Conservation (phyloP, 331 rosid species). For the Rhamnella rubrinervis region DNA sequence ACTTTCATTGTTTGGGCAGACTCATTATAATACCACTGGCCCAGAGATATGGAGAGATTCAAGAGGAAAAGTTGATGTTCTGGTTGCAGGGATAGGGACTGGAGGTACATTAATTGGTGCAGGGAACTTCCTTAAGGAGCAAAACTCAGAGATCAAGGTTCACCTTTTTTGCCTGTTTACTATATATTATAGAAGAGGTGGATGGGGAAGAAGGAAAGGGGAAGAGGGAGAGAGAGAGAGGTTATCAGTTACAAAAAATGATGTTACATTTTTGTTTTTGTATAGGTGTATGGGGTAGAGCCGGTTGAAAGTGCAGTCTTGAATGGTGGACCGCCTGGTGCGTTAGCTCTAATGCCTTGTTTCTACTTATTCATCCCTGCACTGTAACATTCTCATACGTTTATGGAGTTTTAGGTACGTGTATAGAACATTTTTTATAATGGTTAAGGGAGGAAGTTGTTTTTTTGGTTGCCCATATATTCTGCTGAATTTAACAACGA, state of each 20-base stretch:
- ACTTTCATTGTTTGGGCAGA: not conserved
- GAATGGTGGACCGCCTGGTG: slow-evolving; percentile 68
- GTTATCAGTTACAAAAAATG: not conserved
- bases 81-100: slow-evolving; percentile 23
- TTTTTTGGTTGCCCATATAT: too few species aligned
- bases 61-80: slow-evolving; percentile 23
- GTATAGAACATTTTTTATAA: not conserved
- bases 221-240: not conserved
- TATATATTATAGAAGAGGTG: too few species aligned
- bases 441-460: too few species aligned
- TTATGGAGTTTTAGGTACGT: too few species aligned
- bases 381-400: too few species aligned
- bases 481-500: too few species aligned
- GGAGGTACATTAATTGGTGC: slow-evolving; percentile 22
- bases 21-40: slow-evolving; percentile 22
- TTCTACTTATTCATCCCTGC: not conserved
- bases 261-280: not conserved
- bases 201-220: not conserved
- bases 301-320: slow-evolving; percentile 70
- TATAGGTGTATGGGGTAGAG: slow-evolving; percentile 71
- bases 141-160: slow-evolving; percentile 18
- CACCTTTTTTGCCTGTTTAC: not conserved
- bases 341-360: slow-evolving; percentile 26
- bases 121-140: slow-evolving; percentile 23
- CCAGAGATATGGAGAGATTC: slow-evolving; percentile 22